phyloP scores from a whole-genome alignment of 1,284 basidiomycete species.

The Phellinidium pouzarii region DNA sequence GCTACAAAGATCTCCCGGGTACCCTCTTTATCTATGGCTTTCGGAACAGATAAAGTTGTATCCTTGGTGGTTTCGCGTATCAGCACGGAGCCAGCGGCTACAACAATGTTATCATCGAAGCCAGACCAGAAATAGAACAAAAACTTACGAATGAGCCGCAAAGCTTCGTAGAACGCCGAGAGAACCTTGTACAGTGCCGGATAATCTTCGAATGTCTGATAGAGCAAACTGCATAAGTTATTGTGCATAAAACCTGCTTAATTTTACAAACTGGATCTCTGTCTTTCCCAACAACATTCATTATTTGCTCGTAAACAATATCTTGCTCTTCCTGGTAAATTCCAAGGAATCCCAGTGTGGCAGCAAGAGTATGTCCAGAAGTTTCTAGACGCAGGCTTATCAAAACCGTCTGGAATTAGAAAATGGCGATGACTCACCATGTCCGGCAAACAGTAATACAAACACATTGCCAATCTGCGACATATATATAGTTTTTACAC shows the following conservation, averaged over 20 bases:
- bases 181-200: conserved; percentile 39
- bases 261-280: conserved; percentile 33
- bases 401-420: not conserved
- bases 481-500: not conserved
- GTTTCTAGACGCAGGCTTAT: conserved; percentile 34
- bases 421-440: conserved; percentile 32
- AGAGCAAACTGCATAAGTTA: not conserved
- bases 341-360: conserved; percentile 40
- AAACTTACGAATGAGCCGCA: conserved; percentile 40
- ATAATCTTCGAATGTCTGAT: conserved; percentile 38
- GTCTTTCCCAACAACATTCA: conserved; percentile 34
- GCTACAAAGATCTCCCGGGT: conserved; percentile 20
- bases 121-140: not conserved
- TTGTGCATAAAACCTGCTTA: not conserved
- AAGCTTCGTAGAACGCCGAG: conserved; percentile 38
- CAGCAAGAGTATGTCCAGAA: conserved; percentile 42
- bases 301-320: conserved; percentile 40
- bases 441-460: conserved; percentile 47
- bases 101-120: conserved; percentile 4
- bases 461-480: conserved; percentile 48
- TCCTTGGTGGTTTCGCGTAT: conserved; percentile 17
- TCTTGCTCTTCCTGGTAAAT: conserved; percentile 40
- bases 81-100: conserved; percentile 20
- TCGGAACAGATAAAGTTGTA: conserved; percentile 15
- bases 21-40: conserved; percentile 12